Percentiles rank a stretch among this genome's conserved stretches.
These are phyloP conservation scores for Lachnellula suecica DNA, from an alignment of 2,329 filamentous ascomycete genomes.

Conservation along the genomic window DNA sequence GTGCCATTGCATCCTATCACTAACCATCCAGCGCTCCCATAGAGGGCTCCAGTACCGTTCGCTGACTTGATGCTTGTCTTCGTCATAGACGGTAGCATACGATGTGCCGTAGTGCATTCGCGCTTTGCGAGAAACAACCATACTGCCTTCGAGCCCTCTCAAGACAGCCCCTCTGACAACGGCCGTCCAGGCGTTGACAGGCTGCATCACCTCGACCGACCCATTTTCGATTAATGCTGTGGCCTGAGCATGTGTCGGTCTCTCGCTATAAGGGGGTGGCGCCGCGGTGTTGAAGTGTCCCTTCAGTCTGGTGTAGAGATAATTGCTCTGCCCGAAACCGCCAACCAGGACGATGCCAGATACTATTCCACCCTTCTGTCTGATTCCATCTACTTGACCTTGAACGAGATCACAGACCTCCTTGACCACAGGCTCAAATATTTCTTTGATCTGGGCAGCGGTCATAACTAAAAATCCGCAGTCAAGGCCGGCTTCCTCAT, in stretches of 20 bases:
- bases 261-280: constrained; percentile 62
- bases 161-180: constrained; percentile 77
- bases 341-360: constrained; percentile 79
- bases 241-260: constrained; percentile 63
- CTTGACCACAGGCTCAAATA: constrained; percentile 74
- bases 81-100: constrained; percentile 79
- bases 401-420: constrained; percentile 68
- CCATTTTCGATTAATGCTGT: constrained; percentile 47
- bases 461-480: constrained; percentile 75
- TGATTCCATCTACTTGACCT: constrained; percentile 64
- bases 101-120: constrained; percentile 74
- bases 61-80: constrained; percentile 68
- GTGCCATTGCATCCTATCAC: constrained; percentile 83
- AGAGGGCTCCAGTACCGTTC: constrained; percentile 79
- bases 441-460: constrained; percentile 66
- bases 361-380: constrained; percentile 59
- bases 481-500: constrained; percentile 72
- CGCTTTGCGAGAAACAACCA: constrained; percentile 73
- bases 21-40: constrained; percentile 83
- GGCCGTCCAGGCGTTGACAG: constrained; percentile 78
- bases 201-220: constrained; percentile 77
- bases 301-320: constrained; percentile 71
- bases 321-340: constrained; percentile 78
- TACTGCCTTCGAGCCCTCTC: constrained; percentile 72
- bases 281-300: constrained; percentile 58